phyloP scores from a whole-genome alignment of 768 basidiomycete genomes.

The Gloeophyllum trabeum region DNA sequence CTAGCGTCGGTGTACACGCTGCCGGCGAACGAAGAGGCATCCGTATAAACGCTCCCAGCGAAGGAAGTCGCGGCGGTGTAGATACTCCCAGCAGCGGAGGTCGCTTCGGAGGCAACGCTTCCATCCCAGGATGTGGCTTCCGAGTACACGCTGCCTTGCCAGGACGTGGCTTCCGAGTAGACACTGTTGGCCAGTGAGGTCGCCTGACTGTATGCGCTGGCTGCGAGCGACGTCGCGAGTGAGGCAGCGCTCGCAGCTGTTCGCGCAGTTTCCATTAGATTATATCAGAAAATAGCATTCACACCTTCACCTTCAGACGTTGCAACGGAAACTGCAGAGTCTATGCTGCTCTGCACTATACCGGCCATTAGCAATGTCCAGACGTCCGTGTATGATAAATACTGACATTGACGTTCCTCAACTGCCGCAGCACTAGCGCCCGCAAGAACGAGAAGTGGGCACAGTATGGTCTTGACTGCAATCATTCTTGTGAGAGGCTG shows the following conservation, averaged over 20 bases:
- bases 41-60: conserved; percentile 19
- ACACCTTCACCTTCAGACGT: too few species aligned
- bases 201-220: too few species aligned
- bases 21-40: conserved; percentile 18
- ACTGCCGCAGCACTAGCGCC: conserved; percentile 18
- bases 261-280: too few species aligned
- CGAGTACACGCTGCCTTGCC: conserved; percentile 13
- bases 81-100: conserved; percentile 12
- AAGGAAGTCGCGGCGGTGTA: conserved; percentile 18
- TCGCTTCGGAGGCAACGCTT: conserved; percentile 3
- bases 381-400: too few species aligned
- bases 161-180: conserved; percentile 21
- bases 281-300: too few species aligned
- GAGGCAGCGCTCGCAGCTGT: too few species aligned
- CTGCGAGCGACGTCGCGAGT: too few species aligned
- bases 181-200: too few species aligned
- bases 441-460: conserved; percentile 24
- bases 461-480: conserved; percentile 17
- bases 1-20: conserved; percentile 15
- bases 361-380: too few species aligned
- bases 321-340: too few species aligned
- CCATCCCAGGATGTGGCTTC: conserved; percentile 8
- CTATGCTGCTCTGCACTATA: too few species aligned
- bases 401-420: too few species aligned
- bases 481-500: not conserved